These are phyloP conservation scores for Lolium perenne DNA, from an alignment of 176 grass and related monocot species.

Conservation along the genomic window DNA sequence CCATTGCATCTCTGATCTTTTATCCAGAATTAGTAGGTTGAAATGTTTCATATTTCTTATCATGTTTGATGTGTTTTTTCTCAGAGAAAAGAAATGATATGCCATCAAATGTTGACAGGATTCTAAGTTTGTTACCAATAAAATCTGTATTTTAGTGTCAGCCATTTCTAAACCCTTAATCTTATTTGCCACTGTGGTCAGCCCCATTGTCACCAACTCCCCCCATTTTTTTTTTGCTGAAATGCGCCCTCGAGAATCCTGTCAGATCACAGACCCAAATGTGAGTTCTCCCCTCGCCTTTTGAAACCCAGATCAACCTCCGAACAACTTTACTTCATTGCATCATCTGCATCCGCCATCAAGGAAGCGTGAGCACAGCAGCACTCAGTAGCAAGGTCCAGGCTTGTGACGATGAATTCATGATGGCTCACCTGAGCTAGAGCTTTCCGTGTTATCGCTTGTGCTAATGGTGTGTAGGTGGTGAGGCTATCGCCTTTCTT, in stretches of 20 bases:
- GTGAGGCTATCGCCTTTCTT: not conserved
- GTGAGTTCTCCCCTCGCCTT: not conserved
- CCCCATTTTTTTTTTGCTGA: conserved; percentile 18
- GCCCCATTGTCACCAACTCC: not conserved
- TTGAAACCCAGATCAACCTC: not conserved
- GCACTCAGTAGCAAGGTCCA: not conserved
- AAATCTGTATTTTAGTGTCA: conserved; percentile 4
- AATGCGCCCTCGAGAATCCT: not conserved
- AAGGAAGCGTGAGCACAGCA: not conserved
- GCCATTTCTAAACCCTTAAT: not conserved
- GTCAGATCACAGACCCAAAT: conserved; percentile 2
- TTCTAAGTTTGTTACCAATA: not conserved
- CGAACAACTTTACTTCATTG: not conserved
- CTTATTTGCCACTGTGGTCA: not conserved
- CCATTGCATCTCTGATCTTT: not conserved
- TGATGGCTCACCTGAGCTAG: not conserved
- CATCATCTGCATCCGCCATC: not conserved
- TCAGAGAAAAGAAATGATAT: conserved; percentile 2
- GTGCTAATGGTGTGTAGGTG: not conserved
- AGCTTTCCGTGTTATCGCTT: not conserved
- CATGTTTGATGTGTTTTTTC: conserved; percentile 18
- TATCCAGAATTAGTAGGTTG: not conserved
- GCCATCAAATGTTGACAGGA: conserved; percentile 6
- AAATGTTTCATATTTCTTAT: not conserved
- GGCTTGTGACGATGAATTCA: not conserved